Conservation (phyloP, 352 stramenopile genomes). For the Phytophthora idaei region DNA sequence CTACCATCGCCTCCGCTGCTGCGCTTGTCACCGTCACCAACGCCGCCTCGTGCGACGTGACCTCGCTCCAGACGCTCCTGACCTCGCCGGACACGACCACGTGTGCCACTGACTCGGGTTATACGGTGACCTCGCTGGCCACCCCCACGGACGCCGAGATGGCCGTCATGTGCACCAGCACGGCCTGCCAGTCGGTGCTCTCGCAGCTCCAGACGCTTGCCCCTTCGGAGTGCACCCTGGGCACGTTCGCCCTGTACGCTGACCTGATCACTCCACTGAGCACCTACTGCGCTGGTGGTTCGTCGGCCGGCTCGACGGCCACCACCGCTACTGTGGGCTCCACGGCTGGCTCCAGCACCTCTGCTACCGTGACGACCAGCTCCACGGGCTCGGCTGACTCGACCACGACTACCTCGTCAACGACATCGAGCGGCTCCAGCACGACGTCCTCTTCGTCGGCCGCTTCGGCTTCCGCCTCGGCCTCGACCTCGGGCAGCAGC, state of each 20-base stretch:
- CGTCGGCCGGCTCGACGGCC: neutral
- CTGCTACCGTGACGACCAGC: slow-evolving; percentile 11
- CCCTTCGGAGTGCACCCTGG: slow-evolving; percentile 38
- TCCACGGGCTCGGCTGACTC: slow-evolving; percentile 19
- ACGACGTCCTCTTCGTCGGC: slow-evolving; percentile 23
- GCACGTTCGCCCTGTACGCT: slow-evolving; percentile 38
- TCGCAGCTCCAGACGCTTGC: slow-evolving; percentile 29
- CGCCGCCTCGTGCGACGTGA: slow-evolving; percentile 38
- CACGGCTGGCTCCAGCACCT: slow-evolving; percentile 8
- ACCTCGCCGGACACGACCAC: slow-evolving; percentile 25
- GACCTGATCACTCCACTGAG: slow-evolving; percentile 38
- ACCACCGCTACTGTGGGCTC: slow-evolving; percentile 1
- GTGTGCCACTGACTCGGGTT: slow-evolving; percentile 38
- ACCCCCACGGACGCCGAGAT: slow-evolving; percentile 35
- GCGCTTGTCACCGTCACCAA: slow-evolving; percentile 29
- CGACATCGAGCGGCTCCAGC: slow-evolving; percentile 22
- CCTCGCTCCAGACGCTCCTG: slow-evolving; percentile 30
- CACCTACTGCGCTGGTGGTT: slow-evolving; percentile 23
- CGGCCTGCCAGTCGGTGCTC: slow-evolving; percentile 37
- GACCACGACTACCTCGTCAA: slow-evolving; percentile 10
- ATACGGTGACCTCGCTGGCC: slow-evolving; percentile 37
- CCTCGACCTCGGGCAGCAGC: slow-evolving; percentile 26
- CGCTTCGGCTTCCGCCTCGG: slow-evolving; percentile 8
- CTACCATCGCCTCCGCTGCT: slow-evolving; percentile 20
- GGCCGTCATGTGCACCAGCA: slow-evolving; percentile 38